Base-by-base conservation (phyloP, 768 basidiomycete species). In the Porpolomopsis calyptriformis region DNA sequence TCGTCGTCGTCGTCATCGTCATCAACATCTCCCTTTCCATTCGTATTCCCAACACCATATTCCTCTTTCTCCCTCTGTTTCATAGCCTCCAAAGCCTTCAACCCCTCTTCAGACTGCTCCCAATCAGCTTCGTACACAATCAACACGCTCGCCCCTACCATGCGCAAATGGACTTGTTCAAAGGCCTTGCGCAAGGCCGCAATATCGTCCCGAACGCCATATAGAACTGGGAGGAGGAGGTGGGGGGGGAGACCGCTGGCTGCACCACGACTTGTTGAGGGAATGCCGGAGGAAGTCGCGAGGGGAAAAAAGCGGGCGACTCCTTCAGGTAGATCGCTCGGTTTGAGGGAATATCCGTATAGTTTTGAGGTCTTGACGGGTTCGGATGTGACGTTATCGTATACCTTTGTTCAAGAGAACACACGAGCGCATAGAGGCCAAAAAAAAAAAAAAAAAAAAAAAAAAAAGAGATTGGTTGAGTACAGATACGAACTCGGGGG, bases 91-190 rank as follows among this genome's bases (percentile, higher is more conserved):
- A 63, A 53, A 48, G 56, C 55, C 51, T 67, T 53, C 37, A 78
- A 46, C 1, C 70, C 66, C 41, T 68, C 67, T 31, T 69, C 63
- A 0, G 71, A 73, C 2, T 56, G 58, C 4, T 48, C 57, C 62
- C 70, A 69, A 57, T 70, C 77, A 43, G 63, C 70, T 54, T 75
- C 74, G 53, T 96, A 94, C 18, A 93, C 61, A 33, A 98, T 68
- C 45, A 99, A 66, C 38, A 96, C 59, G 54, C 86, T 91, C 20
- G 72, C 76, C 5, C 87, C 92, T 7, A 89, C 76, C 69, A 98
- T 86, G 20, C 87, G 77, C 52, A 91, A 58, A 52, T 94, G 78
- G 4, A 82, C 60, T 2, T 60, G 52, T 1, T 70, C 55, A 37
- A 89, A 60, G 1, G 72, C 68, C 1, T 62, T 58, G 9, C 66